Evolutionary conservation across 1,284 basidiomycete genomes (phyloP).

Genomic region (Vanrija humicola): DNA sequence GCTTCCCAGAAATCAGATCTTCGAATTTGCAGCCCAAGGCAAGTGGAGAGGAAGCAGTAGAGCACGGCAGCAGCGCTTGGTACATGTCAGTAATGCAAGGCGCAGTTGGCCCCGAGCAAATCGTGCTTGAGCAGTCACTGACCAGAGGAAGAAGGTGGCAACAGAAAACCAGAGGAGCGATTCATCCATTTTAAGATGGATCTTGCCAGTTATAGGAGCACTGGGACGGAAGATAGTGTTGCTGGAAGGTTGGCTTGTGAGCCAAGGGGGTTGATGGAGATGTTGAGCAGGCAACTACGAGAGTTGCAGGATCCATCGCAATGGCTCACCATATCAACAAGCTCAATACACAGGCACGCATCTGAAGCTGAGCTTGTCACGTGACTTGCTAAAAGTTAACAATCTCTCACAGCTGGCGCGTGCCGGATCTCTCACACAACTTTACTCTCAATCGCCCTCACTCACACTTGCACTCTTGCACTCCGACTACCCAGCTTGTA

Average conservation of each 20-base stretch:
- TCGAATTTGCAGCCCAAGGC: slow-evolving; percentile 38
- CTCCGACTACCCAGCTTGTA: too few species aligned
- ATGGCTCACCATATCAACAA: too few species aligned
- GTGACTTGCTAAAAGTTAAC: too few species aligned
- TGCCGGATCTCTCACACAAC: background rate
- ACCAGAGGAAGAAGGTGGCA: slow-evolving; percentile 35
- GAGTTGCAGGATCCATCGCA: too few species aligned
- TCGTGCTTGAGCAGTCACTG: background rate
- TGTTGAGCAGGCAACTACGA: too few species aligned
- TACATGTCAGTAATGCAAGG: background rate
- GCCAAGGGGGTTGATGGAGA: too few species aligned
- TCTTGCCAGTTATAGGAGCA: too few species aligned
- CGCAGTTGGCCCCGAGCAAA: background rate
- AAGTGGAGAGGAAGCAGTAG: slow-evolving; percentile 47
- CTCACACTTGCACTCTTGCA: background rate
- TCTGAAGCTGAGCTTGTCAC: too few species aligned
- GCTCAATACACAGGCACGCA: too few species aligned
- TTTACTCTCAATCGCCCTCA: background rate
- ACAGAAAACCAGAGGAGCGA: slow-evolving; percentile 36
- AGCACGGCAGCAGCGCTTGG: slow-evolving; percentile 34
- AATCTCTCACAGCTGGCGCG: background rate
- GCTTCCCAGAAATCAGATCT: slow-evolving; percentile 38
- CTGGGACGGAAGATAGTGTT: too few species aligned
- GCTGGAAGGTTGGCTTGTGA: too few species aligned
- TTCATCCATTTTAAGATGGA: slow-evolving; percentile 35